phyloP scores from a whole-genome alignment of 2,329 filamentous ascomycete genomes.

The Penicillium brasilianum region DNA sequence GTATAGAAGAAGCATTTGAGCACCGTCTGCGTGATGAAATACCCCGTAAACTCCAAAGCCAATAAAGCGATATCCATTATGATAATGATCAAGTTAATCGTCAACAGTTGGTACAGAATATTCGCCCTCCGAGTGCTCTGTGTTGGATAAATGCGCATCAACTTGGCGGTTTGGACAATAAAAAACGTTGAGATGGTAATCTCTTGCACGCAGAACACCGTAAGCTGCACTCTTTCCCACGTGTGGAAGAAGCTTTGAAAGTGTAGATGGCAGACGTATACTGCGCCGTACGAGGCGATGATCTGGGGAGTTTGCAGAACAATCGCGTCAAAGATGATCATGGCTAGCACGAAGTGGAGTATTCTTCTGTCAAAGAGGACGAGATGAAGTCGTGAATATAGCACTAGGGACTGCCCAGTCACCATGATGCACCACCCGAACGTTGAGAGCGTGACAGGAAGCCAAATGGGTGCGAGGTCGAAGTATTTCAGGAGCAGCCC shows the following conservation, averaged over 20 bases:
- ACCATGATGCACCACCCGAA: conserved; percentile 20
- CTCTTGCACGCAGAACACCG: conserved; percentile 20
- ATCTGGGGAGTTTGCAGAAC: conserved; percentile 16
- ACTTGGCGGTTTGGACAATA: conserved; percentile 14
- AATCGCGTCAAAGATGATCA: conserved; percentile 22
- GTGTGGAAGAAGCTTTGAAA: conserved; percentile 15
- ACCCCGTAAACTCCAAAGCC: conserved; percentile 10
- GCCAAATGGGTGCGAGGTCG: conserved; percentile 21
- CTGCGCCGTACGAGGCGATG: conserved; percentile 18
- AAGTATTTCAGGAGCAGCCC: conserved; percentile 21
- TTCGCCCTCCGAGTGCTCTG: conserved; percentile 12
- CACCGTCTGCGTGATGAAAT: conserved; percentile 17
- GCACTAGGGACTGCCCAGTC: conserved; percentile 20
- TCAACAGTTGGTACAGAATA: conserved; percentile 22
- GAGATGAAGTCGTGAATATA: conserved; percentile 24
- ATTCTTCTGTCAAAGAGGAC: conserved; percentile 13
- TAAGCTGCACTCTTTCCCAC: conserved; percentile 23
- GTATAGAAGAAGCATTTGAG: conserved; percentile 21
- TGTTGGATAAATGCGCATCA: conserved; percentile 15
- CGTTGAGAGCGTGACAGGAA: conserved; percentile 18
- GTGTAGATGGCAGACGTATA: conserved; percentile 12
- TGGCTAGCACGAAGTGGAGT: conserved; percentile 12
- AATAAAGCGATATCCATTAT: conserved; percentile 22
- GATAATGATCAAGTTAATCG: conserved; percentile 19
- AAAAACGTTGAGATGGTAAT: conserved; percentile 19